Evolutionary conservation across 768 basidiomycete genomes (phyloP).

Genomic region (Collybia nuda): DNA sequence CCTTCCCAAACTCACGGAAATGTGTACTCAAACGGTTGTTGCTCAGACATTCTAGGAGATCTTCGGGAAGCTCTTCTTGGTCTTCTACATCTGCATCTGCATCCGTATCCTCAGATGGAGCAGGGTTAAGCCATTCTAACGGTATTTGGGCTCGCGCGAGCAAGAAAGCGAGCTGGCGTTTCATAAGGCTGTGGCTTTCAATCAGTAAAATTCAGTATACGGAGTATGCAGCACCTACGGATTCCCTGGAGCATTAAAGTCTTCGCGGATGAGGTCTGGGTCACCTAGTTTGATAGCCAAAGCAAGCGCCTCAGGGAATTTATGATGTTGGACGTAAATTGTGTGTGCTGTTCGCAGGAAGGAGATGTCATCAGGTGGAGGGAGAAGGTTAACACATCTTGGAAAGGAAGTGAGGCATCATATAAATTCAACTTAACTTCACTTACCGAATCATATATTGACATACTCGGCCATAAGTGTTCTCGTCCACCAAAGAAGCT

Average conservation of each 20-base stretch:
- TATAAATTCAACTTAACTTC: slow-evolving; percentile 4
- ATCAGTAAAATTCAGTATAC: background rate
- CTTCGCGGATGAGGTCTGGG: slow-evolving; percentile 74
- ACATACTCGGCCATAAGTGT: slow-evolving; percentile 88
- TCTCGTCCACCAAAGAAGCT: slow-evolving; percentile 75
- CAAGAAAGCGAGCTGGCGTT: slow-evolving; percentile 90
- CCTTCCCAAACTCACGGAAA: slow-evolving; percentile 92
- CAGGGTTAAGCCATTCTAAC: slow-evolving; percentile 79
- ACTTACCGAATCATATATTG: slow-evolving; percentile 92
- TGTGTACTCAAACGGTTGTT: slow-evolving; percentile 81
- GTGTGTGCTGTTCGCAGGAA: slow-evolving; percentile 88
- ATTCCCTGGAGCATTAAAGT: slow-evolving; percentile 89
- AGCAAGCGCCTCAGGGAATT: slow-evolving; percentile 88
- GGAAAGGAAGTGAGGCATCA: background rate
- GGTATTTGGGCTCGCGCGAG: slow-evolving; percentile 92
- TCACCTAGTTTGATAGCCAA: slow-evolving; percentile 86
- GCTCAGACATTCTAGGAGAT: slow-evolving; percentile 82
- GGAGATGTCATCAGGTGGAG: slow-evolving; percentile 87
- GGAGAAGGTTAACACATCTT: slow-evolving; percentile 86
- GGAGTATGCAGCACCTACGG: slow-evolving; percentile 48
- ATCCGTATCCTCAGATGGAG: slow-evolving; percentile 45
- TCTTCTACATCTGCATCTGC: slow-evolving; percentile 55
- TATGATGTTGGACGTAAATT: slow-evolving; percentile 84
- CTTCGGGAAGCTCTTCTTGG: slow-evolving; percentile 70
- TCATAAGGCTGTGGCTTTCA: slow-evolving; percentile 65